Evolutionary conservation across 305 asterid genomes (phyloP), one percentile per base, ranked within the genome.

Genomic region (Rubia peregrina): DNA sequence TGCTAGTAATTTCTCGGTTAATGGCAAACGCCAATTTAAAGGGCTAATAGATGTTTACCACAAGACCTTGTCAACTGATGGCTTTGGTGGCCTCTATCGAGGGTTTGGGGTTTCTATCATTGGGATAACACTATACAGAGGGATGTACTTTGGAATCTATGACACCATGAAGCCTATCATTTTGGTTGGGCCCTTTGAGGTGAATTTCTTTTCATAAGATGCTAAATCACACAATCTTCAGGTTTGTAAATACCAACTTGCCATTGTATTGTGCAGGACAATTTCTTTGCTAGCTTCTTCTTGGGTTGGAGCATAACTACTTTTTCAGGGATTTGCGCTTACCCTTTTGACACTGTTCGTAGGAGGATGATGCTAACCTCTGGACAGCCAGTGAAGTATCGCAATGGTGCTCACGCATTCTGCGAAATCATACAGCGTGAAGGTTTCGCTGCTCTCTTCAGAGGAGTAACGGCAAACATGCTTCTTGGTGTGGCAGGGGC

Each of bases 321-420:
- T 70, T 75, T 86, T 78, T 90, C 96, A 51, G 98, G 97, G 77
- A 85, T 89, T 48, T 88, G 96, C 76, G 96, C 95, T 65, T 93
- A 90, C 75, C 98, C 98, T 42, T 93, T 90, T 73, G 98, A 93
- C 79, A 93, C 98, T 43, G n/a, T 93, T 51, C 85, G 97, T 16
- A 83, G 97, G 68, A 89, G 98, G 85, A 93, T 93, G 97, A 93
- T 93, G 98, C 78, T 93, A 74, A 93, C 97, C 3, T 90, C 97
- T 69, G 96, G 97, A 60, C 97, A 93, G 68, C 73, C 89, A 33
- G 67, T 79, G 60, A 88, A 89, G 83, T 91, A 89, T 75, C 72
- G 80, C 59, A 86, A 70, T 59, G 73, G 91, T 41, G 61, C 70
- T 74, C 93, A 85, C 74, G 92, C 96, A 21, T 86, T 87, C 67